A percentile compares a stretch with the other conserved stretches of the same genome.
These are phyloP conservation scores for Lasiodiplodia sp. DNA, from an alignment of 2,329 filamentous ascomycete genomes.

Conservation along the genomic window DNA sequence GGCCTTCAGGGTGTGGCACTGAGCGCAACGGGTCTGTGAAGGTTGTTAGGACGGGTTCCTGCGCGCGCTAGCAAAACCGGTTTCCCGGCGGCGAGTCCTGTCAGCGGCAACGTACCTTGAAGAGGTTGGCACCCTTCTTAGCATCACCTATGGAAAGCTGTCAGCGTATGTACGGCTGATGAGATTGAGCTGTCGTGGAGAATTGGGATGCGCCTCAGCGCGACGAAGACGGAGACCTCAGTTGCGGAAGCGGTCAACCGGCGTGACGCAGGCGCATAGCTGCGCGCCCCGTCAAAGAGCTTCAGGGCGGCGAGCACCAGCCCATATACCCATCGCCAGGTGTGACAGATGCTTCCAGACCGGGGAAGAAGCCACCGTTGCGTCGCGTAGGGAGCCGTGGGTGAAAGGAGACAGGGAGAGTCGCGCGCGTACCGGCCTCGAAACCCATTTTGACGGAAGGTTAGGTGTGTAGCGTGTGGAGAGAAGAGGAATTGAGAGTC, in stretches of 20 bases:
- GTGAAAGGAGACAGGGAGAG: constrained; percentile 34
- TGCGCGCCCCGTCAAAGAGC: background rate
- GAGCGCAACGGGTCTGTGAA: constrained; percentile 82
- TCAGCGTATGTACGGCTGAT: constrained; percentile 6
- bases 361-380: constrained; percentile 7
- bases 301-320: background rate
- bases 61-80: constrained; percentile 15
- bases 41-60: constrained; percentile 36
- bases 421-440: constrained; percentile 44
- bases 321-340: constrained; percentile 1
- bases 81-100: constrained; percentile 3
- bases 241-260: constrained; percentile 14
- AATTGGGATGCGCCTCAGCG: background rate
- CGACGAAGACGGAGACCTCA: background rate
- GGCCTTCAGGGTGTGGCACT: constrained; percentile 96
- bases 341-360: background rate
- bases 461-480: constrained; percentile 30
- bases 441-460: constrained; percentile 47
- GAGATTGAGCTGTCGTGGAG: background rate
- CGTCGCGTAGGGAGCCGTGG: constrained; percentile 27
- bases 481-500: constrained; percentile 18
- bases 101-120: constrained; percentile 69
- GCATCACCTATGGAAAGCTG: constrained; percentile 71
- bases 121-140: constrained; percentile 97
- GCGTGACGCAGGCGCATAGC: constrained; percentile 18